Base-by-base conservation (phyloP, 1,284 basidiomycete genomes). In the Cryptococcus deneoformans region DNA sequence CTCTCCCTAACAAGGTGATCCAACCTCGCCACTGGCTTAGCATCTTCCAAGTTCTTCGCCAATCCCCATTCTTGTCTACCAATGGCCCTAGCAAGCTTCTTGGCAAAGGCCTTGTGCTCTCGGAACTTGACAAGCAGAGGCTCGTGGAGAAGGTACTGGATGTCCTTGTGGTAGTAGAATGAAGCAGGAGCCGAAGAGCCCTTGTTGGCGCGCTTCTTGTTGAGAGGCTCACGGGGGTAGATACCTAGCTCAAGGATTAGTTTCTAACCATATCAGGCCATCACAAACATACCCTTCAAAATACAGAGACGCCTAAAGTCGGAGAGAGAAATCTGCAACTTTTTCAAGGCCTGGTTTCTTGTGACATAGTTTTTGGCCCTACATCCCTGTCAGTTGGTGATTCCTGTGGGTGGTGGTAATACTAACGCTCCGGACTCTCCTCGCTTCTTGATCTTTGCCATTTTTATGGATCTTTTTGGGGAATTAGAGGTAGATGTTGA, bases 1-100 rank as follows among this genome's bases (percentile, higher is more conserved):
- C 96, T 83, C 80, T 99, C 95, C 77, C 98, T 99, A 75, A 99
- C 89, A 62, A 99, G 91, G 77, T 99, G 96, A 79, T 99, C 96
- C 67, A 99, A 77, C 50, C 83, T 82, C 73, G 94, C 92, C 36
- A 88, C 83, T 1, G 92, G 92, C 75, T 90, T 96, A 69, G 88
- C 88, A 54, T 94, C 90, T 77, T 99, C 91, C 53, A 99, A 76
- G 67, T 88, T 93, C 80, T 97, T 96, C 14, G 96, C 96, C 59
- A 87, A 87, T 55, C 86, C 89, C 92, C 93, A 98, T 81, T 99
- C 94, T 55, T 89, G 87, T 61, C 94, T 83, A 29, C 95, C 96
- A 50, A 99, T 82, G 14, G 96, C 95, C 59, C 91, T 85, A 59
- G 92, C 88, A 52, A 99, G 85, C 79, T 97, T 97, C 81, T 98